A percentile compares a stretch with the other conserved stretches of the same genome.
These are phyloP conservation scores for Acanthamoeba healyi DNA, from an alignment of 208 protist genomes.

Conservation along the genomic window DNA sequence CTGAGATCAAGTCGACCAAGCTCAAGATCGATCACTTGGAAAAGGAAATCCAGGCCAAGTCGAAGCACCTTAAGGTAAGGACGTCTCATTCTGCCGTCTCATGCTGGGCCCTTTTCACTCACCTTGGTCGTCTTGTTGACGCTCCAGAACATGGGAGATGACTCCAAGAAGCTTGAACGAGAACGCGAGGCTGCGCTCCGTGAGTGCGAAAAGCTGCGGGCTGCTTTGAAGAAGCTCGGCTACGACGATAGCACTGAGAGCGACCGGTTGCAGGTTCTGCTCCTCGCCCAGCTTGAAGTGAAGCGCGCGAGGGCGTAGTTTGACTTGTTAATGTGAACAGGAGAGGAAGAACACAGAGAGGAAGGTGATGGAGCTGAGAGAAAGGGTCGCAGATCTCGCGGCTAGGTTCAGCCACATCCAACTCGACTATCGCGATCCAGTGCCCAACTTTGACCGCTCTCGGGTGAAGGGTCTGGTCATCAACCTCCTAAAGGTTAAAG, in stretches of 20 bases:
- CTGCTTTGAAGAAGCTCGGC: slow-evolving; percentile 65
- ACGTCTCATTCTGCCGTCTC: neutral
- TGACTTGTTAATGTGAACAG: no score
- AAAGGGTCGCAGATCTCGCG: slow-evolving; percentile 32
- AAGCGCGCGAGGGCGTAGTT: no score
- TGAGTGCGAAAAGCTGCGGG: slow-evolving; percentile 82
- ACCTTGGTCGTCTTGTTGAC: neutral
- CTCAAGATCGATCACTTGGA: slow-evolving; percentile 81
- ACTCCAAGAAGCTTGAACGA: slow-evolving; percentile 54
- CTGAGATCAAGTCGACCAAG: slow-evolving; percentile 74
- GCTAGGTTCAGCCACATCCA: slow-evolving; percentile 79
- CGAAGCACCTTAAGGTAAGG: slow-evolving; percentile 17
- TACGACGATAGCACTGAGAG: slow-evolving; percentile 37
- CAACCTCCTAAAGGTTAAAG: slow-evolving; percentile 93
- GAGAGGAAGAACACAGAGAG: slow-evolving; percentile 81
- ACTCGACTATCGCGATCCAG: slow-evolving; percentile 90
- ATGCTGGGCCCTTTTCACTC: neutral
- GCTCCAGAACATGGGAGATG: neutral
- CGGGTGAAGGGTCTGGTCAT: slow-evolving; percentile 95
- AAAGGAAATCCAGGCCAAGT: slow-evolving; percentile 71
- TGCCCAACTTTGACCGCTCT: slow-evolving; percentile 86
- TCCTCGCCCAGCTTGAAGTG: no score
- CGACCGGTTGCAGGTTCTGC: neutral
- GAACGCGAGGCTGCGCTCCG: slow-evolving; percentile 52
- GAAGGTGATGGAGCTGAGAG: neutral